These are phyloP conservation scores for Penicillium digitatum DNA, from an alignment of 2,329 filamentous ascomycete genomes.

Conservation along the genomic window DNA sequence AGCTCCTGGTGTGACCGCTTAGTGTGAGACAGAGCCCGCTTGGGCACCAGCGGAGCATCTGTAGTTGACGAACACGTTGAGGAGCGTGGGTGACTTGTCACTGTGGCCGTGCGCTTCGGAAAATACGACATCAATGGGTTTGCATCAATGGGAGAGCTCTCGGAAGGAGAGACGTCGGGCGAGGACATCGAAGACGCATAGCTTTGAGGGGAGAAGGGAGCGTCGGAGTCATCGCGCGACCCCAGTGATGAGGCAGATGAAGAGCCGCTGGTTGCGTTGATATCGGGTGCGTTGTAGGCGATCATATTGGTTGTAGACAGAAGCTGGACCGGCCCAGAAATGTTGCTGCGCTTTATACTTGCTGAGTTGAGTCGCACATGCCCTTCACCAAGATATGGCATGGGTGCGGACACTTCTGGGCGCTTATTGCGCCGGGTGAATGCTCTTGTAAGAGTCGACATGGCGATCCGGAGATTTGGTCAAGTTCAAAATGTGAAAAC, in stretches of 20 bases:
- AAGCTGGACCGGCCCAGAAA: constrained; percentile 81
- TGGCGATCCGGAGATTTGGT: constrained; percentile 19
- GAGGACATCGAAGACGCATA: constrained; percentile 49
- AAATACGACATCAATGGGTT: constrained; percentile 58
- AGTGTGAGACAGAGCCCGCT: constrained; percentile 78
- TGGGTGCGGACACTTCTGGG: constrained; percentile 43
- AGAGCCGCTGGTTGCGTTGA: constrained; percentile 46
- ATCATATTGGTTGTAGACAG: constrained; percentile 95
- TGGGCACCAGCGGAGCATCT: constrained; percentile 66
- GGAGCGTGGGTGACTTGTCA: constrained; percentile 53
- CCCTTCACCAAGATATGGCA: constrained; percentile 43
- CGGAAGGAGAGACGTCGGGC: constrained; percentile 44
- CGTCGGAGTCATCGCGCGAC: constrained; percentile 56
- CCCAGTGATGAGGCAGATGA: constrained; percentile 51
- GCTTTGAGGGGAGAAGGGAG: constrained; percentile 50
- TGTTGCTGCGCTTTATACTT: constrained; percentile 51
- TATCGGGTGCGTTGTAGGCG: constrained; percentile 87
- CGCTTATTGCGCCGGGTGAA: constrained; percentile 49
- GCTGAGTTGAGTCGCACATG: constrained; percentile 44
- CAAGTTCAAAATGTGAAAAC: not conserved
- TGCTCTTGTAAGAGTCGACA: constrained; percentile 43
- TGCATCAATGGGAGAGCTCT: constrained; percentile 46
- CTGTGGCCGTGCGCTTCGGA: constrained; percentile 66
- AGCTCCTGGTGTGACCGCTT: constrained; percentile 79
- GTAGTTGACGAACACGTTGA: constrained; percentile 46